These are phyloP conservation scores for Ogataea sp. DNA, from an alignment of 805 yeast genomes.

Conservation along the genomic window DNA sequence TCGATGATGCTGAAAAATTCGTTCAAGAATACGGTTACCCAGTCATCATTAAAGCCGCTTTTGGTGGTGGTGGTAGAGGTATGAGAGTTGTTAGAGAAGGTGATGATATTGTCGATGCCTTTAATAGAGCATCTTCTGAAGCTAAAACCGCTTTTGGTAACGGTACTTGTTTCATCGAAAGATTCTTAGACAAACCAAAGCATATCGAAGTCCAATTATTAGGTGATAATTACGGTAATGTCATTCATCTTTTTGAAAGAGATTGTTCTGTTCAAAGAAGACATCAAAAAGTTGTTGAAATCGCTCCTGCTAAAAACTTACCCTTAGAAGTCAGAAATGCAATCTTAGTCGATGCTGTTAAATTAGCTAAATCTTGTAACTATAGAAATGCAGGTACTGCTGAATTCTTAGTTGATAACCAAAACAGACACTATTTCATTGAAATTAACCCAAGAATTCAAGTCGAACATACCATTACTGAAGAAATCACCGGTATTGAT, in stretches of 20 bases:
- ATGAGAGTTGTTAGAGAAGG: slow-evolving; percentile 99
- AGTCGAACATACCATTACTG: slow-evolving; percentile 98
- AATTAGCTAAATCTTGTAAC: slow-evolving; percentile 77
- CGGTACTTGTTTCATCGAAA: slow-evolving; percentile 96
- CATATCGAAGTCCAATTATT: slow-evolving; percentile 96
- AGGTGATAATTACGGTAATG: slow-evolving; percentile 92
- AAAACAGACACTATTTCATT: slow-evolving; percentile 93
- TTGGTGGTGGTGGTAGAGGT: slow-evolving; percentile 99
- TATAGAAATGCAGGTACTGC: slow-evolving; percentile 98
- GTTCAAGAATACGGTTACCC: slow-evolving; percentile 87
- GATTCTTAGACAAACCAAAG: slow-evolving; percentile 91
- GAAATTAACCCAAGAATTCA: slow-evolving; percentile 98
- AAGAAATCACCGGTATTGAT: slow-evolving; percentile 97
- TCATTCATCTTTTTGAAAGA: slow-evolving; percentile 91
- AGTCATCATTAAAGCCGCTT: slow-evolving; percentile 96
- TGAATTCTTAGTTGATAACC: slow-evolving; percentile 88
- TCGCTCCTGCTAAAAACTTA: slow-evolving; percentile 93
- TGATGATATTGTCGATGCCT: slow-evolving; percentile 86
- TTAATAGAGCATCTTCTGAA: slow-evolving; percentile 88
- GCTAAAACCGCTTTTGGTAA: slow-evolving; percentile 95
- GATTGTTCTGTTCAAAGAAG: slow-evolving; percentile 99
- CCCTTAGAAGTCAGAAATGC: slow-evolving; percentile 82
- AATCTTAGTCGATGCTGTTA: slow-evolving; percentile 90
- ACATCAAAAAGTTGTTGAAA: slow-evolving; percentile 97
- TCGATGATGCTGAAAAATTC: slow-evolving; percentile 70